Conservation (phyloP, 805 yeast species). For the Candida ipomoeae region DNA sequence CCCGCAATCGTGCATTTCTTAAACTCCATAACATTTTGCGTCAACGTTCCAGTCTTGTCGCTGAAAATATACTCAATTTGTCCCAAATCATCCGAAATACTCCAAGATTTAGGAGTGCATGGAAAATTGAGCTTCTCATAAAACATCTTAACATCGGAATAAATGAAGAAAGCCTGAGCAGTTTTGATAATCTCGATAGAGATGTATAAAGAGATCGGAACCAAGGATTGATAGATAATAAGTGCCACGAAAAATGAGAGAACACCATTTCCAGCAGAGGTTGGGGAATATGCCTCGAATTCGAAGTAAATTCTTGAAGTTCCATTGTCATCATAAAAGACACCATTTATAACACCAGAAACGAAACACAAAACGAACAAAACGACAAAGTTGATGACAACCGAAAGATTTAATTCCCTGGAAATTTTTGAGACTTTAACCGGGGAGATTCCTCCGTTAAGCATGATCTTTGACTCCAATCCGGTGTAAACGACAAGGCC, state of each 20-base stretch:
- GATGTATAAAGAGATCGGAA: slow-evolving; percentile 78
- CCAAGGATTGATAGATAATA: slow-evolving; percentile 72
- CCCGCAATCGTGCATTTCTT: slow-evolving; percentile 78
- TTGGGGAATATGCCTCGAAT: slow-evolving; percentile 53
- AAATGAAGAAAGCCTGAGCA: slow-evolving; percentile 76
- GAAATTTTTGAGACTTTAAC: slow-evolving; percentile 65
- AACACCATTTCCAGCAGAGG: slow-evolving; percentile 63
- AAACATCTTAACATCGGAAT: slow-evolving; percentile 70
- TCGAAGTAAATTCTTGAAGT: slow-evolving; percentile 57
- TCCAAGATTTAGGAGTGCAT: slow-evolving; percentile 83
- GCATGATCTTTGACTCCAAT: slow-evolving; percentile 67
- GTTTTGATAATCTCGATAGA: slow-evolving; percentile 81
- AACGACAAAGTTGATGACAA: slow-evolving; percentile 56
- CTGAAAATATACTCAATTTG: slow-evolving; percentile 82
- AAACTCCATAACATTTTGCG: slow-evolving; percentile 83
- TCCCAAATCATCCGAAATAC: slow-evolving; percentile 79
- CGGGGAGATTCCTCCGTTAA: slow-evolving; percentile 76
- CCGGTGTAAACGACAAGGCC: slow-evolving; percentile 79
- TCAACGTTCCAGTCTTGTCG: slow-evolving; percentile 81
- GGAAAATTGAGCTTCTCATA: slow-evolving; percentile 69
- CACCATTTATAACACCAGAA: slow-evolving; percentile 67
- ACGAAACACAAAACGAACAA: slow-evolving; percentile 64
- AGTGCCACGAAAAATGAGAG: slow-evolving; percentile 72
- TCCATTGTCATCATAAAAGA: slow-evolving; percentile 43
- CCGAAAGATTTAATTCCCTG: slow-evolving; percentile 62